Percentiles rank a stretch among this genome's conserved stretches.
Conservation (phyloP, 768 basidiomycete species). For the Rhizopogon vinicolor region DNA sequence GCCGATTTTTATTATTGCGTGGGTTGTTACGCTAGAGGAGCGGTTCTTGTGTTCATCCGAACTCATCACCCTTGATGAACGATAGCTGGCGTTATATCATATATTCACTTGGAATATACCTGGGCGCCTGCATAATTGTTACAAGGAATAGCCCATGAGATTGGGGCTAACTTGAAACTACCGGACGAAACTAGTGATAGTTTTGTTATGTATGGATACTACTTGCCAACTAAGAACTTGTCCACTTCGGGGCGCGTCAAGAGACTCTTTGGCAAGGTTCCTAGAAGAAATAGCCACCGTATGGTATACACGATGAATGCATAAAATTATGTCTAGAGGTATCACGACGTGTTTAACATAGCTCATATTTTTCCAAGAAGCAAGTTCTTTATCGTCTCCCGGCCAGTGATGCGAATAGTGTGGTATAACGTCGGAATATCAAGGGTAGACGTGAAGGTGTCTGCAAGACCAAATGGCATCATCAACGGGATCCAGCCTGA, state of each 20-base stretch:
- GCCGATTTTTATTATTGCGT: neutral
- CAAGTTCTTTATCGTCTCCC: conserved; percentile 82
- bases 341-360: neutral
- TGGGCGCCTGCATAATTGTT: too few relatives aligned
- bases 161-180: too few relatives aligned
- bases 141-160: too few relatives aligned
- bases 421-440: conserved; percentile 80
- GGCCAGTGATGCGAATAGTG: conserved; percentile 70
- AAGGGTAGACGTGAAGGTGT: conserved; percentile 82
- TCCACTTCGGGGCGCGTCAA: too few relatives aligned
- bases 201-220: too few relatives aligned
- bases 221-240: too few relatives aligned
- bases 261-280: neutral
- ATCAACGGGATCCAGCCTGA: conserved; percentile 96
- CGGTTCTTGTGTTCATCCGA: neutral
- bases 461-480: conserved; percentile 92
- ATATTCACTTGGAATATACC: too few relatives aligned
- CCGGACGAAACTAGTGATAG: too few relatives aligned
- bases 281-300: neutral
- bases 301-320: neutral
- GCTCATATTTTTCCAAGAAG: conserved; percentile 78
- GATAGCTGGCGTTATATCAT: neutral
- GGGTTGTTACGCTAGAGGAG: neutral
- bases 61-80: neutral
- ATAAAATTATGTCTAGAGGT: neutral